Evolutionary conservation across 371 early-diverging fungal genomes (phyloP).

Genomic region (Rhizopus delemar): DNA sequence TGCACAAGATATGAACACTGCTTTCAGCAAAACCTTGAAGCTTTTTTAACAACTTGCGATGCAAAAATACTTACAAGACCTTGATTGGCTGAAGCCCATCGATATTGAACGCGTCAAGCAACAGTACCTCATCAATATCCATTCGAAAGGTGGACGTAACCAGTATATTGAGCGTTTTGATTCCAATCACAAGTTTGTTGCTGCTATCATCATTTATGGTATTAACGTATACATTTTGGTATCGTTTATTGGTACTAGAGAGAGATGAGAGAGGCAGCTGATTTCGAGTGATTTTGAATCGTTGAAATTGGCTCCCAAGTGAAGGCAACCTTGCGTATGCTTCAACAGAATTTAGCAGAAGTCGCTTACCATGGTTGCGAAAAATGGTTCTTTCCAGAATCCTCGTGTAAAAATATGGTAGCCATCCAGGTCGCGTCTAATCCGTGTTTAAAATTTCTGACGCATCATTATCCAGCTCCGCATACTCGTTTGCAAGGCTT

Average conservation of each 20-base stretch:
- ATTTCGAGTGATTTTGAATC: not conserved
- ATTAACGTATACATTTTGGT: not conserved
- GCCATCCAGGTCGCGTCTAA: no score
- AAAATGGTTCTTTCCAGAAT: slow-evolving; percentile 1
- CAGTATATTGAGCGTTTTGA: slow-evolving; percentile 1
- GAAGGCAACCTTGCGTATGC: not conserved
- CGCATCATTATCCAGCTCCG: no score
- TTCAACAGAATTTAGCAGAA: not conserved
- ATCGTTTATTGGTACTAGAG: not conserved
- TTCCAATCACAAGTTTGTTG: slow-evolving; percentile 4
- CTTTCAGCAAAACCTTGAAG: not conserved
- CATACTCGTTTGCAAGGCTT: no score
- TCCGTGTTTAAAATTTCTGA: no score
- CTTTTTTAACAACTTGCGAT: slow-evolving; percentile 1
- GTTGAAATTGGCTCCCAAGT: slow-evolving; percentile 1
- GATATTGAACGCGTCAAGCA: not conserved
- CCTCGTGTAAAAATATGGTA: not conserved
- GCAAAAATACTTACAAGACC: not conserved
- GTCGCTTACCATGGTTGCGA: not conserved
- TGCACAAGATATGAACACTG: not conserved
- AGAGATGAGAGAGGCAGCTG: not conserved
- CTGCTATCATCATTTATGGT: not conserved
- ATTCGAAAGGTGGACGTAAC: not conserved
- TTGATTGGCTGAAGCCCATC: not conserved
- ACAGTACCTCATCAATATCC: slow-evolving; percentile 1